Conservation (phyloP, 2,329 filamentous ascomycete genomes). For the Penicillium sp. region DNA sequence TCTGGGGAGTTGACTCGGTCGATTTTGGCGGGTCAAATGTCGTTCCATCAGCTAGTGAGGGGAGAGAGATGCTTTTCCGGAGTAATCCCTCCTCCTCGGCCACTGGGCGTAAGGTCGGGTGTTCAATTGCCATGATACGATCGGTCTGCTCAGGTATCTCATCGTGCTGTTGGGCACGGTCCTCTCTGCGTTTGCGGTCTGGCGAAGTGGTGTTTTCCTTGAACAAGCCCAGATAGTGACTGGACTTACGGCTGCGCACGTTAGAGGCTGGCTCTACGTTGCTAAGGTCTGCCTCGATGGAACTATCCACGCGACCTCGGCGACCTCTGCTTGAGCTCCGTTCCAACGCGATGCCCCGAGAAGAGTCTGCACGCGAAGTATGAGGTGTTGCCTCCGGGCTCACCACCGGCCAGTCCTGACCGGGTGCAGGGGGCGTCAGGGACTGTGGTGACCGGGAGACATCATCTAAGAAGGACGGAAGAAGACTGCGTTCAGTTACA, state of each 20-base stretch:
- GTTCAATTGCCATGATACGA: constrained; percentile 25
- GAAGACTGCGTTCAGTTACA: constrained; percentile 33
- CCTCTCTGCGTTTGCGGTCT: constrained; percentile 58
- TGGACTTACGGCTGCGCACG: constrained; percentile 68
- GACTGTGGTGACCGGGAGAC: constrained; percentile 30
- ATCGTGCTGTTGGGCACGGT: constrained; percentile 48
- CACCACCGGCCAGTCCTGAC: constrained; percentile 27
- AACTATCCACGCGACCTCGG: constrained; percentile 61
- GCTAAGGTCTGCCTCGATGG: constrained; percentile 67
- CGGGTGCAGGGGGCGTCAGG: constrained; percentile 30
- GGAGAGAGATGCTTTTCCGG: constrained; percentile 39
- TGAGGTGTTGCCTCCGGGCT: constrained; percentile 32
- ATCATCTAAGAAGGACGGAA: constrained; percentile 40
- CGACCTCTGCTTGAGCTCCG: constrained; percentile 53
- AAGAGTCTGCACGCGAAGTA: constrained; percentile 32
- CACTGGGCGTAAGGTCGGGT: constrained; percentile 14
- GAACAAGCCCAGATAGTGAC: constrained; percentile 69
- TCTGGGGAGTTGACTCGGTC: constrained; percentile 17
- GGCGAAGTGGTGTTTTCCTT: constrained; percentile 65
- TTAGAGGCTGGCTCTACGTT: constrained; percentile 61
- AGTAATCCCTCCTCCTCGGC: constrained; percentile 30
- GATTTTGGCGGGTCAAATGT: constrained; percentile 27
- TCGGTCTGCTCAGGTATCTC: constrained; percentile 31
- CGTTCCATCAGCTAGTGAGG: constrained; percentile 34
- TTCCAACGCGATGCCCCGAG: constrained; percentile 34